Conservation (phyloP, 179 eudicot species). For the Carnegiea gigantea region DNA sequence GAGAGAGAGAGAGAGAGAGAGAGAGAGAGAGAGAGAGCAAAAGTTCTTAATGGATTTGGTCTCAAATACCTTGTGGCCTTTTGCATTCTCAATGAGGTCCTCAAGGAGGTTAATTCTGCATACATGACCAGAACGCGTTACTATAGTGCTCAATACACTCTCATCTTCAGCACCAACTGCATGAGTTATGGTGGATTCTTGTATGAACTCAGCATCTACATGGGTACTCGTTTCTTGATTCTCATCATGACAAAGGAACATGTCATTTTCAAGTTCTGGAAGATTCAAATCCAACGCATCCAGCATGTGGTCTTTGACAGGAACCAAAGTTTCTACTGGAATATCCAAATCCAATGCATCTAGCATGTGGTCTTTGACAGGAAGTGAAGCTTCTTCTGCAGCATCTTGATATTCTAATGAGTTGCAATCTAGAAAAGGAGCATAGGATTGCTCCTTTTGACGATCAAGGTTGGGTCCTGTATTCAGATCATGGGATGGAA, state of each 20-base stretch:
- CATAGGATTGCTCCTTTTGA: constrained; percentile 17
- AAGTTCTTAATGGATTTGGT: not conserved
- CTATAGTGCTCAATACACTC: constrained; percentile 23
- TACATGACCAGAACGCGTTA: constrained; percentile 54
- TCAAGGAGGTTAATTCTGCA: constrained; percentile 61
- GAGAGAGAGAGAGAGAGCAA: not conserved
- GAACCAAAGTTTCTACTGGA: constrained; percentile 15
- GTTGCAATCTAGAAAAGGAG: constrained; percentile 7
- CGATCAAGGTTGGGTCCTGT: constrained; percentile 10
- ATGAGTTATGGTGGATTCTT: constrained; percentile 24
- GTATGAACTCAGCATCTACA: constrained; percentile 26
- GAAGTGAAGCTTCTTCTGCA: constrained; percentile 19
- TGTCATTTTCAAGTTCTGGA: constrained; percentile 25
- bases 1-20: too few species aligned
- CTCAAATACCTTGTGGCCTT: constrained; percentile 63
- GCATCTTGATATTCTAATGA: constrained; percentile 16
- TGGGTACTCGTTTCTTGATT: constrained; percentile 28
- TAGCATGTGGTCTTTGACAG: constrained; percentile 22
- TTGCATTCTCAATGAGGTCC: constrained; percentile 68
- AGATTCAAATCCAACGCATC: constrained; percentile 25
- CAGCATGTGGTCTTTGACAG: constrained; percentile 22
- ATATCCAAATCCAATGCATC: constrained; percentile 16
- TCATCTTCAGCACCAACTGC: constrained; percentile 28
- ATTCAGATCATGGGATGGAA: constrained; percentile 15
- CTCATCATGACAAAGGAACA: constrained; percentile 18